phyloP scores from a whole-genome alignment of 2,329 filamentous ascomycete genomes.

The Aureobasidium sp. region DNA sequence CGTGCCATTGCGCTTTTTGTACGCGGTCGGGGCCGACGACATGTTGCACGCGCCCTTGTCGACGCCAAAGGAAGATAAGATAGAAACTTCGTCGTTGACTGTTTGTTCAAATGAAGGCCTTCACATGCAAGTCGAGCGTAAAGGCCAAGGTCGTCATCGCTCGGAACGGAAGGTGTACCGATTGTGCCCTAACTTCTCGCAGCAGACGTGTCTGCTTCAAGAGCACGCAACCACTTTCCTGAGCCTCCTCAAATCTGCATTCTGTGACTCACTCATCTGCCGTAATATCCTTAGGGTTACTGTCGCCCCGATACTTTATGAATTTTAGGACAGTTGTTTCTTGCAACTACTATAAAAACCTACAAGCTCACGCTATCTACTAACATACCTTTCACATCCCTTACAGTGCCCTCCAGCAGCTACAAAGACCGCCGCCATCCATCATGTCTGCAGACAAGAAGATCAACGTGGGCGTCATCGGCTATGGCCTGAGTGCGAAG shows the following conservation, averaged over 20 bases:
- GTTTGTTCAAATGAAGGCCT: neutral
- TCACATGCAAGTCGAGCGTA: slow-evolving; percentile 4
- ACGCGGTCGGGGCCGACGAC: slow-evolving; percentile 60
- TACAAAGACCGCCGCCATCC: too few relatives aligned
- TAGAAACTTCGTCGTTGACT: neutral
- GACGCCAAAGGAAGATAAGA: neutral
- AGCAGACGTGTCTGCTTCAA: neutral
- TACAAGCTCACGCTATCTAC: neutral
- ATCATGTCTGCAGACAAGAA: slow-evolving; percentile 21
- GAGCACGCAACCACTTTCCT: neutral
- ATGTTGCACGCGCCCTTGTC: slow-evolving; percentile 22
- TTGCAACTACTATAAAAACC: neutral
- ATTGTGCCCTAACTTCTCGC: neutral
- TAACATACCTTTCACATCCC: neutral
- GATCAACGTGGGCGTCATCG: slow-evolving; percentile 53
- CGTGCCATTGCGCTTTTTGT: slow-evolving; percentile 94
- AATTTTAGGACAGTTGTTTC: neutral
- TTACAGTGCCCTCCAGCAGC: neutral
- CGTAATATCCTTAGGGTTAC: neutral
- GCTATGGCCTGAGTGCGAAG: slow-evolving; percentile 62
- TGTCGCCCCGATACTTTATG: neutral
- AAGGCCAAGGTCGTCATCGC: slow-evolving; percentile 6
- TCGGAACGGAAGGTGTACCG: slow-evolving; percentile 1
- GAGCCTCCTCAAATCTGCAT: neutral
- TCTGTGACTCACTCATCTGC: neutral